Evolutionary conservation across 768 basidiomycete species (phyloP), one percentile per base, ranked within the genome.

Genomic region (Serendipita sp.): DNA sequence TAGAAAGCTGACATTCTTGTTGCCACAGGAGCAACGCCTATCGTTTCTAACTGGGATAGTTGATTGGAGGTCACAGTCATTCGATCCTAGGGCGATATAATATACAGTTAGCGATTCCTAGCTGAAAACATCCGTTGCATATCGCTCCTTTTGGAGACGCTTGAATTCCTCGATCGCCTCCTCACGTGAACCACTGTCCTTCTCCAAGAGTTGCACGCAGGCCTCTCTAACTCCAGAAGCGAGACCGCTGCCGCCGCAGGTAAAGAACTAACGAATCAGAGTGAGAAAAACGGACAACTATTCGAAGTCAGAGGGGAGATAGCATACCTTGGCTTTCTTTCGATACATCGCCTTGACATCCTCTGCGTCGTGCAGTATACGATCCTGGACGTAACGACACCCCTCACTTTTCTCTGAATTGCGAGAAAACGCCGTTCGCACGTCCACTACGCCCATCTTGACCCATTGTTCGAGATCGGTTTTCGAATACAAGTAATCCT

Each of bases 111-210:
- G 48, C n/a, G n/a, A 2, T 60, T 60, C 32, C 70, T 68, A 80
- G 30, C 78, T 78, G 65, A 79, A 80, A 30, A 79, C 74, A 68
- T 79, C 79, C 2, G 78, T 77, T 2, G 77, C 77, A 67, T 77
- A 79, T 15, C 79, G 71, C 3, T 74, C 76, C 18, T 74, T 73
- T 36, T 72, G 73, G 15, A 78, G 71, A 44, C 67, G 68, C 64
- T 74, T 71, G 64, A 77, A 76, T 56, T 70, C 65, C 28, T 63
- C 71, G 8, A 70, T 69, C 0, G 76, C 76, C 47, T 74, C 71
- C 3, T 66, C 69, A 47, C 58, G 68, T 72, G 52, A 30, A 46
- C 63, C 54, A 38, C 63, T 15, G 7, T 58, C 45, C 4, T 66
- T 65, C 65, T 73, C 71, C 66, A 78, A 73, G 34, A 79, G 74